A percentile compares a stretch with the other conserved stretches of the same genome.
Conservation (phyloP, 1,284 basidiomycete species). For the Boletus mariae region DNA sequence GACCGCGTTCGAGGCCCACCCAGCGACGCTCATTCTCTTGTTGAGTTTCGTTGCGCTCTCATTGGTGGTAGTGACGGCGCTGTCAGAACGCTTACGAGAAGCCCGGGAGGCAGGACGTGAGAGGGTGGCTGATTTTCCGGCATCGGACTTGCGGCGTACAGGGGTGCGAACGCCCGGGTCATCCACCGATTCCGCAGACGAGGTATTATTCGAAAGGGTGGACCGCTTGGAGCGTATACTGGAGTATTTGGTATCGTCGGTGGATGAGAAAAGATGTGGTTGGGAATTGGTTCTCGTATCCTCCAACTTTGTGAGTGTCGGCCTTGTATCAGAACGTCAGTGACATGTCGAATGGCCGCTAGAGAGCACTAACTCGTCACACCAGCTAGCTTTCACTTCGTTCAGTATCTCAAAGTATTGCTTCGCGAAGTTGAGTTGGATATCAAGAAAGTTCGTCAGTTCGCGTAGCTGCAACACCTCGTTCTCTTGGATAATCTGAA, state of each 20-base stretch:
- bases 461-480: constrained; percentile 69
- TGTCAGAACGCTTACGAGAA: constrained; percentile 59
- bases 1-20: constrained; percentile 63
- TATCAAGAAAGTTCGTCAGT: constrained; percentile 64
- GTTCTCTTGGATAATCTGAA: constrained; percentile 74
- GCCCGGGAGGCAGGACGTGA: constrained; percentile 53
- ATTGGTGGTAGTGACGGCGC: constrained; percentile 35
- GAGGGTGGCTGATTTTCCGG: constrained; percentile 39
- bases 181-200: constrained; percentile 36
- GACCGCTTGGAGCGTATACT: constrained; percentile 29
- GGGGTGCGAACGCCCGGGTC: constrained; percentile 27
- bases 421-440: constrained; percentile 70
- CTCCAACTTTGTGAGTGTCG: constrained; percentile 21
- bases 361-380: constrained; percentile 45
- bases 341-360: neutral
- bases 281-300: constrained; percentile 9
- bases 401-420: constrained; percentile 67
- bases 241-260: constrained; percentile 15
- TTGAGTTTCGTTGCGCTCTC: constrained; percentile 20
- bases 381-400: constrained; percentile 66
- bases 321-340: constrained; percentile 19
- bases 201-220: constrained; percentile 17
- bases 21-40: constrained; percentile 48
- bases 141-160: constrained; percentile 39
- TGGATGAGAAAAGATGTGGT: constrained; percentile 3